Evolutionary conservation across 805 yeast genomes (phyloP), one percentile per base, ranked within the genome.

Genomic region (Candida taoyuanica): DNA sequence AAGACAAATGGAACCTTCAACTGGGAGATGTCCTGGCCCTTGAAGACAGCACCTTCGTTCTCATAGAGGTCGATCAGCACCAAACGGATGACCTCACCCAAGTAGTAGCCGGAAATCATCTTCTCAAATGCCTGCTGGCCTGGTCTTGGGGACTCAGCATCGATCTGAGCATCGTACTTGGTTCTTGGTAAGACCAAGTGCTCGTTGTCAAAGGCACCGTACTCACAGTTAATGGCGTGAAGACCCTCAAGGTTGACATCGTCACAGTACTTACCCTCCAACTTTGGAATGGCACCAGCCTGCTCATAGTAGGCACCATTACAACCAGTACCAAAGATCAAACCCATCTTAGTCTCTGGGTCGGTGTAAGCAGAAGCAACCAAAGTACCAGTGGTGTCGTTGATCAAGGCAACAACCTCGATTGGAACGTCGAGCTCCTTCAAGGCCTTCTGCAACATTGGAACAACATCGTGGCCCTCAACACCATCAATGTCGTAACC

Each of bases 171-270:
- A 64, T 91, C 98, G 63, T 78, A 91, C 62, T 81, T 81, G 50
- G 95, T 89, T 68, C 96, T 78, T 59, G 98, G 98, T 53, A 91
- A 73, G 25, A 81, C 75, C 8, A 51, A 42, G 56, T 83, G 94
- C 65, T 87, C 96, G 60, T 87, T 89, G 63, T 91, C 98, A 60
- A 91, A 91, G 6, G 97, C 91, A 57, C 98, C 98, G 68, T 91
- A 91, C 70, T 91, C 98, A 72, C 97, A 88, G 73, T 91, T 91
- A 63, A 91, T 91, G 39, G 96, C 96, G 95, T 91, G 89, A 47
- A 82, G 79, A 30, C 83, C 72, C 34, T 74, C 75, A 6, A 58
- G 63, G 27, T 75, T 58, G 50, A 87, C 74, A 58, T 86, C 96
- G 30, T 63, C 67, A 21, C 78, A 73, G 38, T 82, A 62, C 52